These are phyloP conservation scores for Coemansia sp. DNA, from an alignment of 192 early-diverging fungal species.

Conservation along the genomic window DNA sequence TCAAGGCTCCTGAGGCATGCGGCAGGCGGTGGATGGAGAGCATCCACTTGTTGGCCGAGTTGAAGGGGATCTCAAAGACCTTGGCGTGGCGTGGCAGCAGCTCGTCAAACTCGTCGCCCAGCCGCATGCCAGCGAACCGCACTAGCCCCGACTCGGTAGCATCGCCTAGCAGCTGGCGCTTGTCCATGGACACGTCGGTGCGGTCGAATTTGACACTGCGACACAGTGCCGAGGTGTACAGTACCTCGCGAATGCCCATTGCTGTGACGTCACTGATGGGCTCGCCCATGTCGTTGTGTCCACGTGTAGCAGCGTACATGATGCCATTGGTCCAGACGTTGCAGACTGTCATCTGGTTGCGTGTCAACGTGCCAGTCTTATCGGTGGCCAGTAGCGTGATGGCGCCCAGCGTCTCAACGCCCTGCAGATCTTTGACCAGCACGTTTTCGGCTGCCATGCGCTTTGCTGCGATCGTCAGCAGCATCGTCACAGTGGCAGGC, in stretches of 20 bases:
- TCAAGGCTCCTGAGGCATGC: slow-evolving; percentile 53
- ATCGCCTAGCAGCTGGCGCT: slow-evolving; percentile 87
- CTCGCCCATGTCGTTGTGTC: slow-evolving; percentile 51
- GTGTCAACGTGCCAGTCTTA: slow-evolving; percentile 96
- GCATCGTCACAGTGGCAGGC: slow-evolving; percentile 91
- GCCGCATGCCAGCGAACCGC: slow-evolving; percentile 75
- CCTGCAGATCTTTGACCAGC: slow-evolving; percentile 94
- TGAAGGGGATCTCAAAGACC: slow-evolving; percentile 96
- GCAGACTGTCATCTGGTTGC: slow-evolving; percentile 97
- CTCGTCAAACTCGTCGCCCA: slow-evolving; percentile 74
- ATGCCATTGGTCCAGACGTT: slow-evolving; percentile 83
- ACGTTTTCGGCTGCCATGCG: slow-evolving; percentile 90
- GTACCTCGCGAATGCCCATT: slow-evolving; percentile 74
- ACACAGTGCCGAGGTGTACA: slow-evolving; percentile 83
- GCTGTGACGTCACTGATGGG: slow-evolving; percentile 59
- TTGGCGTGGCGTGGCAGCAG: slow-evolving; percentile 73
- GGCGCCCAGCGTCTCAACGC: slow-evolving; percentile 96
- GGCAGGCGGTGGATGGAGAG: slow-evolving; percentile 86
- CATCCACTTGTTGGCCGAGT: slow-evolving; percentile 94
- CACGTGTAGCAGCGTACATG: slow-evolving; percentile 65
- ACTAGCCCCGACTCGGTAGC: slow-evolving; percentile 94
- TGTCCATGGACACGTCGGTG: slow-evolving; percentile 81
- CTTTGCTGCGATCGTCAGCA: slow-evolving; percentile 94
- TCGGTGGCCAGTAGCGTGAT: slow-evolving; percentile 97
- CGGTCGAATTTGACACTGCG: slow-evolving; percentile 90